Evolutionary conservation across 1,139 yeast species (phyloP).

Genomic region (Suzukiozyma palmioleophila): DNA sequence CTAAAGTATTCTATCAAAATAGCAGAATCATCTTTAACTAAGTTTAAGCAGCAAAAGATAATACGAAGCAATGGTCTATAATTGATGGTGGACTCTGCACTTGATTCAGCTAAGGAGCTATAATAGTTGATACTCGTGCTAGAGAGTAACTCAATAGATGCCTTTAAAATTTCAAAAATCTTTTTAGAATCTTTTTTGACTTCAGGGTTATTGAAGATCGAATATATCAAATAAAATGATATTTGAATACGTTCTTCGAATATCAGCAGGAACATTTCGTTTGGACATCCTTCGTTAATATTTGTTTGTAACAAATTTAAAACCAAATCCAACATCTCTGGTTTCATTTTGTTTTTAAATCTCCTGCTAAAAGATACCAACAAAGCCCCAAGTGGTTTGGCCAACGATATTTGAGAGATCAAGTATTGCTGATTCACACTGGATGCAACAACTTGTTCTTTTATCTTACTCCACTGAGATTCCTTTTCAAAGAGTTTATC

Average conservation of each 20-base stretch:
- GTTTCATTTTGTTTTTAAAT: constrained; percentile 28
- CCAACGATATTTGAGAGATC: constrained; percentile 63
- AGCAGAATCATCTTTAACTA: constrained; percentile 37
- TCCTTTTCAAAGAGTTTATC: constrained; percentile 51
- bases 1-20: constrained; percentile 47
- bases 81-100: constrained; percentile 31
- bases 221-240: constrained; percentile 59
- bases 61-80: constrained; percentile 63
- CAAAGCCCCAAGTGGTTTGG: constrained; percentile 76
- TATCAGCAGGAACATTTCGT: constrained; percentile 45
- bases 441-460: constrained; percentile 53
- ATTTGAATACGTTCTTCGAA: constrained; percentile 64
- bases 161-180: constrained; percentile 36
- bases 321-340: constrained; percentile 41
- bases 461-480: constrained; percentile 46
- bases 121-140: constrained; percentile 46
- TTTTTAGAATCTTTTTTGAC: constrained; percentile 23
- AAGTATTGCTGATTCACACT: constrained; percentile 63
- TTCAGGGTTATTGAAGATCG: constrained; percentile 28
- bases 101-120: constrained; percentile 31
- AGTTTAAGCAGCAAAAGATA: constrained; percentile 43
- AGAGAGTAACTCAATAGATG: constrained; percentile 37
- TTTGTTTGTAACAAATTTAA: constrained; percentile 49
- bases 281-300: constrained; percentile 49
- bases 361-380: constrained; percentile 58